These are phyloP conservation scores for Schizophyllum amplum DNA, from an alignment of 1,284 basidiomycete species.

Conservation along the genomic window DNA sequence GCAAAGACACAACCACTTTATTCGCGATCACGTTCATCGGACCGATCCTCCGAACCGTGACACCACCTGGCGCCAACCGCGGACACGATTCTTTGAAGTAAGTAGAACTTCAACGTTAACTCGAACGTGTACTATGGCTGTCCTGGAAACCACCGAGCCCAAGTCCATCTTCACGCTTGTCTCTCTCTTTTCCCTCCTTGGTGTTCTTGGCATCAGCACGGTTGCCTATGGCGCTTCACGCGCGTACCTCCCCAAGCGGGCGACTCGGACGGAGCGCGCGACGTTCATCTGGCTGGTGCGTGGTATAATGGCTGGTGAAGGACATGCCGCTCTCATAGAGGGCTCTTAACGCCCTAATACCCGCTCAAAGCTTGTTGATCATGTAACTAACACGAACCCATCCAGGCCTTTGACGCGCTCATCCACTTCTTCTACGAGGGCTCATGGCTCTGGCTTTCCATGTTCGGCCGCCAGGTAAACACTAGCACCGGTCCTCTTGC, in stretches of 20 bases:
- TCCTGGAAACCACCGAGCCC: background rate
- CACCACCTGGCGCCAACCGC: too few species aligned
- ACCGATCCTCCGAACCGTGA: too few species aligned
- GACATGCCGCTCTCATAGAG: background rate
- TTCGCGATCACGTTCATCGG: too few species aligned
- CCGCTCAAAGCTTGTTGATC: too few species aligned
- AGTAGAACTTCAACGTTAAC: too few species aligned
- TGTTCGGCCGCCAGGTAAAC: constrained; percentile 65
- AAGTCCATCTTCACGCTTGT: constrained; percentile 53
- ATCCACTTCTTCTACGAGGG: constrained; percentile 77
- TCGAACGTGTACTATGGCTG: too few species aligned
- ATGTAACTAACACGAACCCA: too few species aligned
- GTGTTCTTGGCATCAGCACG: constrained; percentile 41
- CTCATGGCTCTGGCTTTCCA: constrained; percentile 68
- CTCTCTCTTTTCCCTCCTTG: constrained; percentile 56
- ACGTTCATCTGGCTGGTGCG: constrained; percentile 70
- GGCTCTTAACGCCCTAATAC: too few species aligned
- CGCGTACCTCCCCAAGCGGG: constrained; percentile 49
- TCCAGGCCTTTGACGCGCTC: constrained; percentile 70
- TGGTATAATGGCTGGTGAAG: constrained; percentile 2
- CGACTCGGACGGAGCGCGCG: constrained; percentile 51
- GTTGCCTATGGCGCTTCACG: constrained; percentile 45
- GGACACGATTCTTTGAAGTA: too few species aligned
- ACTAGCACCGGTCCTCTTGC: constrained; percentile 63
- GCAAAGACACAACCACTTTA: too few species aligned